Percentiles rank a stretch among this genome's conserved stretches.
These are phyloP conservation scores for Fusarium pseudograminearum DNA, from an alignment of 2,329 filamentous ascomycete genomes.

Conservation along the genomic window DNA sequence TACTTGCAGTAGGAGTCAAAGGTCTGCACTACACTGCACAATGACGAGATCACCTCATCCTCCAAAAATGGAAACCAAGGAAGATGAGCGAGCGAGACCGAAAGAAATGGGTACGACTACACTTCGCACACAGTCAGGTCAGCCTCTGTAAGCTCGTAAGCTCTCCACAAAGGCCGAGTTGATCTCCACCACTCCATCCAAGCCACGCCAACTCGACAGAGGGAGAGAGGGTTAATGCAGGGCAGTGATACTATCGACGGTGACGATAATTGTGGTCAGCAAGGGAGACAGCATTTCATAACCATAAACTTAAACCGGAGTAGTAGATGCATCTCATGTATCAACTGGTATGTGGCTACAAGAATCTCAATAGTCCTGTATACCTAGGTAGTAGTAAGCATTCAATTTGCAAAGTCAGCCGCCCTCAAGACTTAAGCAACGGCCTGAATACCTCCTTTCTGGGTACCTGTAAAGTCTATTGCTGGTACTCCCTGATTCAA, in stretches of 20 bases:
- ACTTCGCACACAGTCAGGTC: slow-evolving; percentile 26
- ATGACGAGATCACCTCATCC: slow-evolving; percentile 32
- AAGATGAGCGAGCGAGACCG: slow-evolving; percentile 15
- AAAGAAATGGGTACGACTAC: slow-evolving; percentile 25
- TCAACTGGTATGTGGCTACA: slow-evolving; percentile 27
- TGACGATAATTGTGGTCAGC: slow-evolving; percentile 14
- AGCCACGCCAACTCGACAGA: slow-evolving; percentile 29
- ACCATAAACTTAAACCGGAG: too few species aligned
- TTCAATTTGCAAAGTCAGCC: not conserved
- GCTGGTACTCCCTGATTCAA: not conserved
- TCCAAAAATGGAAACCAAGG: slow-evolving; percentile 19
- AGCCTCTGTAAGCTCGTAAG: slow-evolving; percentile 13
- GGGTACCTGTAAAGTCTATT: not conserved
- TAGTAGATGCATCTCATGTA: not conserved
- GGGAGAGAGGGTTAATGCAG: slow-evolving; percentile 28
- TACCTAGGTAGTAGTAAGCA: not conserved
- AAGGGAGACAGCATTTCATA: slow-evolving; percentile 10
- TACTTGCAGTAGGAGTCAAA: not conserved
- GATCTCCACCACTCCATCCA: slow-evolving; percentile 26
- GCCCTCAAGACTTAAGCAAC: slow-evolving; percentile 12
- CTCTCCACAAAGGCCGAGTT: slow-evolving; percentile 17
- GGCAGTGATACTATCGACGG: slow-evolving; percentile 18
- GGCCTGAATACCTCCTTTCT: not conserved
- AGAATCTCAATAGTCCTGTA: not conserved
- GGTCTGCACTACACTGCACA: slow-evolving; percentile 22